A percentile compares a stretch with the other conserved stretches of the same genome.
These are phyloP conservation scores for Sporisorium iseilematis-ciliati DNA, from an alignment of 1,284 basidiomycete species.

Conservation along the genomic window DNA sequence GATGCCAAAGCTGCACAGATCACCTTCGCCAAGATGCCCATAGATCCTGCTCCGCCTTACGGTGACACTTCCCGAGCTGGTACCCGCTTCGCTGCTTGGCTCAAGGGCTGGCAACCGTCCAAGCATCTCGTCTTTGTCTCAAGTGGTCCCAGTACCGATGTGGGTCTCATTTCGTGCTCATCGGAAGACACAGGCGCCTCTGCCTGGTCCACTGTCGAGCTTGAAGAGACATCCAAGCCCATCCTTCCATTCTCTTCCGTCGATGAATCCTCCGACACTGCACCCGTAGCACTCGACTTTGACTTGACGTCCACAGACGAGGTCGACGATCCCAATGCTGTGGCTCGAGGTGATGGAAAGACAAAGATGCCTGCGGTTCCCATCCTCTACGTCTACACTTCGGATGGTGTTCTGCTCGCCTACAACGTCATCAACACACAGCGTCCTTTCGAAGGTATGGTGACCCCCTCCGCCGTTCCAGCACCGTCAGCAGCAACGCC, in stretches of 20 bases:
- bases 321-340: conserved; percentile 75
- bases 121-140: conserved; percentile 78
- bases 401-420: conserved; percentile 81
- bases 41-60: conserved; percentile 74
- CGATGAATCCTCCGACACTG: conserved; percentile 80
- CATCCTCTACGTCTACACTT: conserved; percentile 81
- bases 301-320: conserved; percentile 77
- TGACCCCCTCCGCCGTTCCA: conserved; percentile 19
- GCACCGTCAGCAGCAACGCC: conserved; percentile 14
- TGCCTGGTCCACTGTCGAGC: conserved; percentile 78
- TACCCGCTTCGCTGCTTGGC: conserved; percentile 73
- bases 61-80: conserved; percentile 74
- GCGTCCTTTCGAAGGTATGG: conserved; percentile 71
- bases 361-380: conserved; percentile 73
- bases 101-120: conserved; percentile 78
- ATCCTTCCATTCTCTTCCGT: conserved; percentile 75
- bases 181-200: conserved; percentile 66
- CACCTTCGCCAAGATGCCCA: conserved; percentile 73
- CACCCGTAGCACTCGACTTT: conserved; percentile 77
- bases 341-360: conserved; percentile 71
- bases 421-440: conserved; percentile 79
- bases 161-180: conserved; percentile 77
- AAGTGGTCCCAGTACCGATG: conserved; percentile 80
- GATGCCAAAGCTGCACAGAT: conserved; percentile 76
- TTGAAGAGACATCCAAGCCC: conserved; percentile 80